A percentile compares a stretch with the other conserved stretches of the same genome.
Evolutionary conservation across 2,329 filamentous ascomycete genomes (phyloP).

Genomic region (Ramichloridium luteum): DNA sequence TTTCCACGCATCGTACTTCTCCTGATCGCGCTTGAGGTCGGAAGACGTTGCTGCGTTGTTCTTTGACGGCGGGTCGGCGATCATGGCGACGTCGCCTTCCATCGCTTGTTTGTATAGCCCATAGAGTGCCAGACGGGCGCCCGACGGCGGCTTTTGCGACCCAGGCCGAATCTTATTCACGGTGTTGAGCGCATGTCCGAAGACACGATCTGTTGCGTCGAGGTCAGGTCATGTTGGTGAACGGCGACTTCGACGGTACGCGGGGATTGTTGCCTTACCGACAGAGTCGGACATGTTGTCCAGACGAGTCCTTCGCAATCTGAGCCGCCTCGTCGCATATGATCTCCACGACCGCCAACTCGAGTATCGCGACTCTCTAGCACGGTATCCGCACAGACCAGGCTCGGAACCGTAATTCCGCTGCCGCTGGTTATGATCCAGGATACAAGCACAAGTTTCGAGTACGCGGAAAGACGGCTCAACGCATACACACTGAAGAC

Average conservation of each 20-base stretch:
- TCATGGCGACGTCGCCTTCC: constrained; percentile 91
- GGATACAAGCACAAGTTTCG: too few relatives aligned
- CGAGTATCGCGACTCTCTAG: constrained; percentile 3
- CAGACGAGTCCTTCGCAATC: too few relatives aligned
- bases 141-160: constrained; percentile 71
- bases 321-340: too few relatives aligned
- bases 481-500: too few relatives aligned
- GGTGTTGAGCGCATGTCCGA: constrained; percentile 96
- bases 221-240: constrained; percentile 5
- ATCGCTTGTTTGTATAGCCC: constrained; percentile 98
- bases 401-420: too few relatives aligned
- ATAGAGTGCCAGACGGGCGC: constrained; percentile 83
- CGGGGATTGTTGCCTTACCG: constrained; percentile 11
- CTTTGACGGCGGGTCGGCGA: constrained; percentile 67
- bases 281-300: constrained; percentile 22
- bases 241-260: constrained; percentile 1
- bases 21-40: constrained; percentile 27
- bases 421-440: too few relatives aligned
- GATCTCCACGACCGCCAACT: constrained; percentile 1
- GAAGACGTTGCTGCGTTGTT: constrained; percentile 9
- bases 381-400: too few relatives aligned
- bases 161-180: constrained; percentile 97
- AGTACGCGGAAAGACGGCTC: too few relatives aligned
- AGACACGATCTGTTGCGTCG: constrained; percentile 66
- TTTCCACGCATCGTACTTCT: constrained; percentile 76